Base-by-base conservation (phyloP, 192 early-diverging fungal genomes). In the Coemansia sp. region DNA sequence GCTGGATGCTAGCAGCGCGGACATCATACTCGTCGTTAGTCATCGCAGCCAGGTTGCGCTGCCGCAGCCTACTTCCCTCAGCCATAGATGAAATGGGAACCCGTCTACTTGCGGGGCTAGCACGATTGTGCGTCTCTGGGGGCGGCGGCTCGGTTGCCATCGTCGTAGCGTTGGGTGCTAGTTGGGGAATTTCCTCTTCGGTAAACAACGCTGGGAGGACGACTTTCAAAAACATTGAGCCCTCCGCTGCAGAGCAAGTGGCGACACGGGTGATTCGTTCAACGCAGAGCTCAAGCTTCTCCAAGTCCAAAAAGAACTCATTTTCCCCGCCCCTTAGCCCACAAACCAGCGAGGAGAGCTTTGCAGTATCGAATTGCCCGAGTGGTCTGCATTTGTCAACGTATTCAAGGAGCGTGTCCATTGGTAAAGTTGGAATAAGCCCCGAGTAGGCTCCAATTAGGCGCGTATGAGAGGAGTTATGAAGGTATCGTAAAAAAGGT, bases 1-100 rank as follows among this genome's bases (percentile, higher is more conserved):
- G 67, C 70, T 70, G 63, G 20, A 69, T 59, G 45, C 18, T 56
- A 24, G 50, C 59, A n/a, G 74, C 74, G 58, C 55, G 43, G 4
- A 70, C 68, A 18, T 82, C 79, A 14, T 67, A 73, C 24, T 82
- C 60, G 11, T 65, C 71, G 62, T 76, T 67, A 0, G 58, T 65
- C 70, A 76, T 63, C 18, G 50, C 42, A 2, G 70, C 65, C 5
- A 70, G 9, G 37, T 73, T 70, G 31, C 71, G 62, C 35, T 66
- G 60, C 10, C 61, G 62, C 33, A 82, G 66, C 37, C 62, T 69
- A 24, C 36, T 50, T 31, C 74, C 79, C 45, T 73, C 79, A 5
- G 67, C 63, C 6, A 62, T 48, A 1, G 79, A 72, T 0, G 73
- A 59, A 8, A 43, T 5, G 8, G 60, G 66, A 11, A 62, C 21